Conservation (phyloP, 495 filamentous ascomycete genomes). For the Daldinia decipiens region DNA sequence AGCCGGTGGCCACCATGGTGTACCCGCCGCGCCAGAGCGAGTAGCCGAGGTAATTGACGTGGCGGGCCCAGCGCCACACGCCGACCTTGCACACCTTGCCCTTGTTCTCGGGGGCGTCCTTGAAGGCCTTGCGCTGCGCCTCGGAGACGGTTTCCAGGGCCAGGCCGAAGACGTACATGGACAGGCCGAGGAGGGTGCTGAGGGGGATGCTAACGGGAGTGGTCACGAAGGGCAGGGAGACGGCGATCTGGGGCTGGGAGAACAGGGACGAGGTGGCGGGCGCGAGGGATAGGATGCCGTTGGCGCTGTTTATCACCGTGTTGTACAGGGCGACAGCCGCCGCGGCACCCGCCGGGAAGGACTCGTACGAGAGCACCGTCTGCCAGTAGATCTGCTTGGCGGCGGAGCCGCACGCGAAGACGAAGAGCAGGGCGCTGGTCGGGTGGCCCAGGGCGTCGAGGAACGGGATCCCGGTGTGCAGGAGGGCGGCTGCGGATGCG, state of each 20-base stretch:
- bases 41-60: constrained; percentile 69
- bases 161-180: constrained; percentile 60
- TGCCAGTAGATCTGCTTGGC: constrained; percentile 64
- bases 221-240: constrained; percentile 22
- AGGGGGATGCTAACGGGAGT: constrained; percentile 11
- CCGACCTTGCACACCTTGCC: constrained; percentile 65
- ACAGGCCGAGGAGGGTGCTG: constrained; percentile 54
- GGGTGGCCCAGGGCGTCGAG: constrained; percentile 30
- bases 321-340: constrained; percentile 55
- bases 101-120: constrained; percentile 60
- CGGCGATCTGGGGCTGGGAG: constrained; percentile 28
- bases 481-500: constrained; percentile 46
- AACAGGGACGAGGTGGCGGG: constrained; percentile 52
- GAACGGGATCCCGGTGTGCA: constrained; percentile 29
- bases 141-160: constrained; percentile 61
- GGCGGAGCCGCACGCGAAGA: constrained; percentile 60
- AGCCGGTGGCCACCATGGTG: constrained; percentile 60
- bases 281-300: constrained; percentile 58
- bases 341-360: constrained; percentile 53
- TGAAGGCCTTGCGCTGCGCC: constrained; percentile 64
- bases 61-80: constrained; percentile 63
- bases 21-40: constrained; percentile 66
- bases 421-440: constrained; percentile 54
- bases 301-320: constrained; percentile 58
- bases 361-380: constrained; percentile 53